These are phyloP conservation scores for Cairneyella variabilis DNA, from an alignment of 495 filamentous ascomycete genomes.

Conservation along the genomic window DNA sequence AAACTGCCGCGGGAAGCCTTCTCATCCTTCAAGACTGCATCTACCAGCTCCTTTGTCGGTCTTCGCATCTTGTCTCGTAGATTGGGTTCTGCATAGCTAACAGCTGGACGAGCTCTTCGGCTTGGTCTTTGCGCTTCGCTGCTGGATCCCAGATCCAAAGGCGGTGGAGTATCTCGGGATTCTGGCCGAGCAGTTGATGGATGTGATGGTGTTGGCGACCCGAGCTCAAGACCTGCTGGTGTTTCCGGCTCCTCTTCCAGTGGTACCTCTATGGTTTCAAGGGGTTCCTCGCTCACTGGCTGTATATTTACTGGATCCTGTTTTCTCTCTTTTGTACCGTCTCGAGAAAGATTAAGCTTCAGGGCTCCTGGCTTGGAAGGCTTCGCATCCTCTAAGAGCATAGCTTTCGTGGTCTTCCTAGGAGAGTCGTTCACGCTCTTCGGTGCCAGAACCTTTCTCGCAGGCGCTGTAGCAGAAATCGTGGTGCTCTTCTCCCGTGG, in stretches of 20 bases:
- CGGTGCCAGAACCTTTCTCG: constrained; percentile 54
- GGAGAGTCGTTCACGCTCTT: constrained; percentile 54
- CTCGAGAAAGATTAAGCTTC: constrained; percentile 20
- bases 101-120: constrained; percentile 58
- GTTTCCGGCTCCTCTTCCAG: constrained; percentile 27
- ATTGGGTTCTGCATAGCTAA: constrained; percentile 86
- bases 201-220: constrained; percentile 32
- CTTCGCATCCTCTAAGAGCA: constrained; percentile 18
- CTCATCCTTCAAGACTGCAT: constrained; percentile 60
- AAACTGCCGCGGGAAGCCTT: constrained; percentile 1
- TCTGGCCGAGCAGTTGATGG: constrained; percentile 31
- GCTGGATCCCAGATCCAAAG: constrained; percentile 17
- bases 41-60: constrained; percentile 67
- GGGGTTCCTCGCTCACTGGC: background rate
- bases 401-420: constrained; percentile 27
- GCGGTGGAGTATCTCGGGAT: constrained; percentile 28
- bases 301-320: constrained; percentile 10
- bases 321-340: constrained; percentile 20
- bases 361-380: constrained; percentile 8
- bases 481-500: constrained; percentile 9
- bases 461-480: background rate
- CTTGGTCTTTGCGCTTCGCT: constrained; percentile 40
- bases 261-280: constrained; percentile 17
- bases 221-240: constrained; percentile 27
- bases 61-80: constrained; percentile 84